These are phyloP conservation scores for Thielaviopsis euricoi DNA, from an alignment of 2,329 filamentous ascomycete genomes.

Conservation along the genomic window DNA sequence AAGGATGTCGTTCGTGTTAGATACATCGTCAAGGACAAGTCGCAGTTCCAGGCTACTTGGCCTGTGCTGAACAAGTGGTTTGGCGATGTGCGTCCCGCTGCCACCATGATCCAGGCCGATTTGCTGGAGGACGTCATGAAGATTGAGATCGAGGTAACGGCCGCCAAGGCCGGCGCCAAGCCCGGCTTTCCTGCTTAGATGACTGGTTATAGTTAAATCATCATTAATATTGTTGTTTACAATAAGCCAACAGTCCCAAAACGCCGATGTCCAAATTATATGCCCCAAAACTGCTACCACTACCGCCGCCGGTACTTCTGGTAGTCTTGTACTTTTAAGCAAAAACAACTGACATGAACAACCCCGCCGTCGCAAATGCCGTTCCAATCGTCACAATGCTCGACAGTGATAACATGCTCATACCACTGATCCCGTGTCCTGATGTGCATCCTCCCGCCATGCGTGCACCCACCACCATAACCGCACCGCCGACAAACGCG, in stretches of 20 bases:
- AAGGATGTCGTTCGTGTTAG: conserved; percentile 33
- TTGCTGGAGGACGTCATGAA: conserved; percentile 33
- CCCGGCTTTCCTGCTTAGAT: not conserved
- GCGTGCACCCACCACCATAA: conserved; percentile 43
- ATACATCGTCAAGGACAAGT: conserved; percentile 32
- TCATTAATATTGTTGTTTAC: not conserved
- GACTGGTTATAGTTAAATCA: no score
- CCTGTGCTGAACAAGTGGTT: conserved; percentile 33
- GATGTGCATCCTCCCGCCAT: conserved; percentile 51
- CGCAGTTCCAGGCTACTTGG: conserved; percentile 32
- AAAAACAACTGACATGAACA: conserved; percentile 14
- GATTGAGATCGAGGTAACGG: conserved; percentile 29
- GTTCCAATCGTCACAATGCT: conserved; percentile 44
- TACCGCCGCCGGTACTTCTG: no score
- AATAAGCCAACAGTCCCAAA: not conserved
- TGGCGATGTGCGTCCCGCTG: conserved; percentile 31
- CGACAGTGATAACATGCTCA: conserved; percentile 43
- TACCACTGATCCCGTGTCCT: conserved; percentile 52
- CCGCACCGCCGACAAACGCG: conserved; percentile 35
- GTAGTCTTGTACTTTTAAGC: no score
- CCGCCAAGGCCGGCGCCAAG: conserved; percentile 12
- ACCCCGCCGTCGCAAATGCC: conserved; percentile 36
- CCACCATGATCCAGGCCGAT: conserved; percentile 34
- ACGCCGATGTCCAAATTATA: no score
- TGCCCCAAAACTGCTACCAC: no score